A percentile compares a stretch with the other conserved stretches of the same genome.
Evolutionary conservation across 306 rosid genomes (phyloP).

Genomic region (Phaseolus lunatus): DNA sequence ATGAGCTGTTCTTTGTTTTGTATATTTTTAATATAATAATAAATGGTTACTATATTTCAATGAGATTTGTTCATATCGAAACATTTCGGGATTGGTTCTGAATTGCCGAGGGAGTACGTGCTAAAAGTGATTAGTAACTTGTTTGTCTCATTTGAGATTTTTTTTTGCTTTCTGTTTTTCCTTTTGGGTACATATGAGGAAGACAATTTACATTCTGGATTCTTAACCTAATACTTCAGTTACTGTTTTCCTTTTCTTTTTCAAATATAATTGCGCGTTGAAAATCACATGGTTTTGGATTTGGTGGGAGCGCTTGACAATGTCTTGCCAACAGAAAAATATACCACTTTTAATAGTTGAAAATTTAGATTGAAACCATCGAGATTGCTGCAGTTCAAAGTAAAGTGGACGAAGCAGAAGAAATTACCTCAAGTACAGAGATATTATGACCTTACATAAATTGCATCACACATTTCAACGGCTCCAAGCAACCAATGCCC

Average conservation of each 20-base stretch:
- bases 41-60: neutral
- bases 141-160: slow-evolving; percentile 13
- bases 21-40: slow-evolving; percentile 11
- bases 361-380: slow-evolving; percentile 10
- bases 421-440: neutral
- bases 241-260: neutral
- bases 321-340: slow-evolving; percentile 45
- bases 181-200: slow-evolving; percentile 11
- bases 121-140: slow-evolving; percentile 6
- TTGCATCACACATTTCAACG: slow-evolving; percentile 46
- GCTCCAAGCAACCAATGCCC: slow-evolving; percentile 31
- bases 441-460: neutral
- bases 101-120: slow-evolving; percentile 1
- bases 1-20: slow-evolving; percentile 33
- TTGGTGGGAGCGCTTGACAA: slow-evolving; percentile 43
- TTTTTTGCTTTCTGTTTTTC: neutral
- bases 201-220: slow-evolving; percentile 5
- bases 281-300: slow-evolving; percentile 22
- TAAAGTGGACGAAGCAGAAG: slow-evolving; percentile 41
- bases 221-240: slow-evolving; percentile 33
- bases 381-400: slow-evolving; percentile 40
- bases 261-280: neutral
- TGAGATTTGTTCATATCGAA: neutral
- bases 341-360: neutral
- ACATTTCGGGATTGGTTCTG: slow-evolving; percentile 23